Evolutionary conservation across 768 basidiomycete genomes (phyloP), one percentile per base, ranked within the genome.

Genomic region (Paxillus ammoniavirescens): DNA sequence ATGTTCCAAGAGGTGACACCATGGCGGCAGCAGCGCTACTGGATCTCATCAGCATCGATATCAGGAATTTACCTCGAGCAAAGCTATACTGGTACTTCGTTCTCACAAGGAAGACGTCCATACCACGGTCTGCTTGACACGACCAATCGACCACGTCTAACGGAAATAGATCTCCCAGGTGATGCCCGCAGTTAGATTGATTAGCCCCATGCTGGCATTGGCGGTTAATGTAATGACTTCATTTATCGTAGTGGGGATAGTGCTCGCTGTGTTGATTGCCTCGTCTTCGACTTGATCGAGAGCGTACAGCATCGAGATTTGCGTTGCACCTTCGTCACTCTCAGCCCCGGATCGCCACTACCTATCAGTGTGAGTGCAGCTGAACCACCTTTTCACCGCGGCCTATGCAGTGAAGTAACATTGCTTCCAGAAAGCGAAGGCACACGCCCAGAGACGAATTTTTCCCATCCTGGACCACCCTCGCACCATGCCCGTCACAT

Each of bases 201-300:
- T 26, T 26, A 26, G 18, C 40, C 15, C 17, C 21, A 3, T 42
- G 15, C 8, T 23, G 41, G 21, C 41, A 44, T 55, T 47, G 46
- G 26, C 26, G 26, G 37, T 45, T 37, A 13, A 2, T 50, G 10
- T 49, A 28, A 54, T 54, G 55, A 48, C 33, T 61, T 66, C 61
- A 64, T 64, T 56, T 48, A 26, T 26, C 26, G 5, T 26, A 28
- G 37, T 30, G 47, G 54, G 50, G 48, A 47, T 48, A 44, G 21
- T 33, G 30, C 15, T n/a, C 7, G 26, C 26, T 26, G 7, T 42
- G 42, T 21, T 13, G 21, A 40, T 18, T 8, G 37, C 35, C 48
- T 50, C 41, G 46, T 45, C 53, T 59, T 57, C 41, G 54, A 38
- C 43, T 48, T 21, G 63, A 67, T 67, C 51, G 61, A 65, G 42